phyloP scores from a whole-genome alignment of 2,329 filamentous ascomycete species.

The Ascochyta viciae-villosae region DNA sequence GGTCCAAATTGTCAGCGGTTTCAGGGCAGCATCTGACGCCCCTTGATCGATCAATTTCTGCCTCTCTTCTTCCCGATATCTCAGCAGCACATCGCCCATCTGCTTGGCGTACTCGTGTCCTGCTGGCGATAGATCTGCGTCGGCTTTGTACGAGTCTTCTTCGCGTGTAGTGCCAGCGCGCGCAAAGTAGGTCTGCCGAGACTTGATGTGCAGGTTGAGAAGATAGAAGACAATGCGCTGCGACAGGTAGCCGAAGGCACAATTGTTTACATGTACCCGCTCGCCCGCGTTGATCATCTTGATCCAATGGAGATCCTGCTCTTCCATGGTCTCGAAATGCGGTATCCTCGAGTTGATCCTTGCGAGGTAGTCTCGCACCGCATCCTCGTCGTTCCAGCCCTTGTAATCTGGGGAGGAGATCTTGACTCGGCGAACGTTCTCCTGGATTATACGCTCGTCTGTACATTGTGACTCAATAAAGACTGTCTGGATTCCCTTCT shows the following conservation, averaged over 20 bases:
- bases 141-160: constrained; percentile 89
- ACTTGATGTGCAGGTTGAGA: constrained; percentile 96
- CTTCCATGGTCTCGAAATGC: constrained; percentile 95
- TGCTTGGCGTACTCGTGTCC: constrained; percentile 76
- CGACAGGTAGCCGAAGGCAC: constrained; percentile 94
- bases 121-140: constrained; percentile 81
- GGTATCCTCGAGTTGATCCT: constrained; percentile 93
- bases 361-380: constrained; percentile 87
- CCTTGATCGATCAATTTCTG: constrained; percentile 72
- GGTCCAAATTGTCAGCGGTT: constrained; percentile 90
- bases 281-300: constrained; percentile 99
- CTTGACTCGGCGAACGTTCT: constrained; percentile 97
- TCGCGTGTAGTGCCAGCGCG: constrained; percentile 85
- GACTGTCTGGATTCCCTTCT: constrained; percentile 92
- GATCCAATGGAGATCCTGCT: constrained; percentile 93
- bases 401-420: constrained; percentile 97
- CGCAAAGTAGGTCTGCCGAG: constrained; percentile 90
- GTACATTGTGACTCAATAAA: constrained; percentile 97
- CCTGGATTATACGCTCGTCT: constrained; percentile 89
- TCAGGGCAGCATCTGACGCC: constrained; percentile 71
- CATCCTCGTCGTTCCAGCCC: constrained; percentile 90
- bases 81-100: constrained; percentile 77
- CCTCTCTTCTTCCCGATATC: constrained; percentile 83
- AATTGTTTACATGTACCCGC: constrained; percentile 93
- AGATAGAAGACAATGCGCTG: constrained; percentile 98